These are phyloP conservation scores for Pichia sp. DNA, from an alignment of 1,139 yeast species.

Conservation along the genomic window DNA sequence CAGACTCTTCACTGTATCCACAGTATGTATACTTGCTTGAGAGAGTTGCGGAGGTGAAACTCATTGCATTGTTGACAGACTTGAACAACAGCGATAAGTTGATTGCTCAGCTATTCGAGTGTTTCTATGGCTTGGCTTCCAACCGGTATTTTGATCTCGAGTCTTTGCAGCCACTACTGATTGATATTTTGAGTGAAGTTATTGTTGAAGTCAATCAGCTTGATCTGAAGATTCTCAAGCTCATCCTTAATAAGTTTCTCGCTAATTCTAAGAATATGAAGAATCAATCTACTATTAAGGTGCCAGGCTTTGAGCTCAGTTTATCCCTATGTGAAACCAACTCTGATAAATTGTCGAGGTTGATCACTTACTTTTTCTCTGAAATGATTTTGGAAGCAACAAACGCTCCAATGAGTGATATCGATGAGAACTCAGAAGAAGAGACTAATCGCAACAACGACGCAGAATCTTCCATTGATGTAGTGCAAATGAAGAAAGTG, in stretches of 20 bases:
- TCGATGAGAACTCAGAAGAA: conserved; percentile 15
- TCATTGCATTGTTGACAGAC: conserved; percentile 74
- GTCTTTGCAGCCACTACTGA: conserved; percentile 49
- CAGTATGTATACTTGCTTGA: conserved; percentile 66
- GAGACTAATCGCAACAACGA: neutral
- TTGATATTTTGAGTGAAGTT: conserved; percentile 70
- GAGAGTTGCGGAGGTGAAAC: conserved; percentile 67
- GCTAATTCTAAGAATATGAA: conserved; percentile 21
- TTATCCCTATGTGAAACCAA: conserved; percentile 63
- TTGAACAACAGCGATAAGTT: conserved; percentile 55
- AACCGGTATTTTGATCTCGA: conserved; percentile 32
- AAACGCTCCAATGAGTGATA: conserved; percentile 26
- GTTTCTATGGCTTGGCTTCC: conserved; percentile 50
- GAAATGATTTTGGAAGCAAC: conserved; percentile 56
- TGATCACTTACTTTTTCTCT: conserved; percentile 73
- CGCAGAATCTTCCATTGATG: conserved; percentile 1
- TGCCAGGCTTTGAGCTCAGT: conserved; percentile 62
- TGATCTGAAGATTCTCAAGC: conserved; percentile 56
- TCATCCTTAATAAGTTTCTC: conserved; percentile 51
- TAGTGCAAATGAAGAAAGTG: conserved; percentile 41
- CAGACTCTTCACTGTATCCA: conserved; percentile 43
- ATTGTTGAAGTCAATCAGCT: conserved; percentile 65
- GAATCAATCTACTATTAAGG: conserved; percentile 12
- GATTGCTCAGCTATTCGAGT: conserved; percentile 49
- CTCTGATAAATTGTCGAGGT: conserved; percentile 68